Conservation (phyloP, 108 stramenopile genomes). For the Thalassiosira profunda region DNA sequence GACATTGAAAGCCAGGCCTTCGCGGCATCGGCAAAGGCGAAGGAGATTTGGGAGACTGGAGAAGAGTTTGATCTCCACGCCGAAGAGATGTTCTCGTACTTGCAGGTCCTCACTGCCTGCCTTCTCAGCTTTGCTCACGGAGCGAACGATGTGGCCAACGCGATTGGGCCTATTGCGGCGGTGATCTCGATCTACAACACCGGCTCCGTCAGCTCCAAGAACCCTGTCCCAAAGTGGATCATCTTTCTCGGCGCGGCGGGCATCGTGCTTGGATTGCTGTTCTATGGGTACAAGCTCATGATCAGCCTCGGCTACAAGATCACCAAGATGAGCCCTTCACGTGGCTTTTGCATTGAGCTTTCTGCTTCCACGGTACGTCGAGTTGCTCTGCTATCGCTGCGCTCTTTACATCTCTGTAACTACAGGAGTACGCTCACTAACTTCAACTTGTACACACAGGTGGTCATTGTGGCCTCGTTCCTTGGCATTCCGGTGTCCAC, state of each 20-base stretch:
- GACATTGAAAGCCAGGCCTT: constrained; percentile 21
- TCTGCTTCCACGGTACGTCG: constrained; percentile 57
- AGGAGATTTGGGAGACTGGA: constrained; percentile 55
- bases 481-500: constrained; percentile 62
- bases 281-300: constrained; percentile 47
- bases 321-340: constrained; percentile 45
- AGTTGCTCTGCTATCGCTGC: no score
- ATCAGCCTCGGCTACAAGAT: constrained; percentile 48
- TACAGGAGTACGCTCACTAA: no score
- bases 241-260: constrained; percentile 51
- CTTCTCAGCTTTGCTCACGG: constrained; percentile 76
- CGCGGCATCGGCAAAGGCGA: constrained; percentile 30
- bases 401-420: no score
- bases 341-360: constrained; percentile 61
- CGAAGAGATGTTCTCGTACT: constrained; percentile 62
- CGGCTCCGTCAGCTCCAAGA: constrained; percentile 13
- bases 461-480: constrained; percentile 55
- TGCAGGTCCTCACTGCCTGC: constrained; percentile 81
- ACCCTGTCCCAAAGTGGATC: constrained; percentile 43
- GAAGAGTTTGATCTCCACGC: constrained; percentile 53
- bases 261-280: constrained; percentile 49
- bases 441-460: no score
- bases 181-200: constrained; percentile 43
- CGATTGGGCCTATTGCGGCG: constrained; percentile 69
- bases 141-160: constrained; percentile 78